Conservation (phyloP, 352 stramenopile species). For the Aphanomyces astaci region DNA sequence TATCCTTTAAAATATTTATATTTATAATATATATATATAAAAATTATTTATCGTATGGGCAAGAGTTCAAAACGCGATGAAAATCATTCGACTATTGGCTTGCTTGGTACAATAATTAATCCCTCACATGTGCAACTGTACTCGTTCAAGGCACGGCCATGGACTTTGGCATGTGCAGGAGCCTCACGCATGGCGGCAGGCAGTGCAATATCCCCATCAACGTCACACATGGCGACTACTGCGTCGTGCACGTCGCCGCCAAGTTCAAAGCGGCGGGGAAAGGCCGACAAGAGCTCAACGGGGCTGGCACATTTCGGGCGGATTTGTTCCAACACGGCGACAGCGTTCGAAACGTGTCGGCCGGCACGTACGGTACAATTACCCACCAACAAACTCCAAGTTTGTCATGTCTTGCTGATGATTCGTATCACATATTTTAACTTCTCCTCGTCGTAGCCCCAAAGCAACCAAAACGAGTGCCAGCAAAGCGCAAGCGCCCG, state of each 20-base stretch:
- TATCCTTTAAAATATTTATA: too few species aligned
- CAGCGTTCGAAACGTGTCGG: conserved; percentile 67
- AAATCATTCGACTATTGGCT: too few species aligned
- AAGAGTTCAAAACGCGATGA: too few species aligned
- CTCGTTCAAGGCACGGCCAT: conserved; percentile 33
- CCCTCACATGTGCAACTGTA: too few species aligned
- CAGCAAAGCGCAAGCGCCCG: conserved; percentile 6
- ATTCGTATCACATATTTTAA: too few species aligned
- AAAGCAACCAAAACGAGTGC: not conserved
- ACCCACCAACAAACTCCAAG: too few species aligned
- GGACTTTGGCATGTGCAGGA: conserved; percentile 78
- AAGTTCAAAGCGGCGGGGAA: conserved; percentile 66
- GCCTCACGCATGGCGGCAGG: conserved; percentile 44
- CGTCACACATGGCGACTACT: conserved; percentile 58
- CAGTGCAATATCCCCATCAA: conserved; percentile 69
- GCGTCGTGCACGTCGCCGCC: conserved; percentile 63
- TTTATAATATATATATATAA: too few species aligned
- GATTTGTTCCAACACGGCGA: conserved; percentile 43
- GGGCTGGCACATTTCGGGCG: conserved; percentile 56
- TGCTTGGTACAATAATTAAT: too few species aligned
- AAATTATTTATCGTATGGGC: too few species aligned
- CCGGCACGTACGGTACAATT: conserved; percentile 47
- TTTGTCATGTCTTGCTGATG: too few species aligned
- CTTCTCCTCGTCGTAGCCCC: not conserved
- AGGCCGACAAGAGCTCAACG: conserved; percentile 69